These are phyloP conservation scores for Pholiota molesta DNA, from an alignment of 768 basidiomycete species.

Conservation along the genomic window DNA sequence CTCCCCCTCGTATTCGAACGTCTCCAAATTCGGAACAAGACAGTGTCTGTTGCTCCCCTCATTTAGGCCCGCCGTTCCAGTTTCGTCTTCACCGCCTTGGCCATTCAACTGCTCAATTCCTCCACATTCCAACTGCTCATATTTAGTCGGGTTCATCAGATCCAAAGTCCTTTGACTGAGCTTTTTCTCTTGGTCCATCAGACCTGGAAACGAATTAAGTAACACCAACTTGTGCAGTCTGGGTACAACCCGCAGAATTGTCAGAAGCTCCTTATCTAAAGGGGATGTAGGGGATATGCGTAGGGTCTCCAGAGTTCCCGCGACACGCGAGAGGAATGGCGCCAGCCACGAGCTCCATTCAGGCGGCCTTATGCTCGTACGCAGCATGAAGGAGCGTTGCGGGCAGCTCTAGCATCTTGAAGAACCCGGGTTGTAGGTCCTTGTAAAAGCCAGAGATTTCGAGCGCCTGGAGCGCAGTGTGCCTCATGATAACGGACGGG, in stretches of 20 bases:
- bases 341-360: conserved; percentile 11
- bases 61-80: too few relatives aligned
- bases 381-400: conserved; percentile 14
- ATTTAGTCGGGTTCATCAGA: conserved; percentile 12
- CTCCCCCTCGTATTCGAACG: conserved; percentile 20
- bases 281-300: conserved; percentile 22
- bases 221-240: conserved; percentile 18
- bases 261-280: conserved; percentile 15
- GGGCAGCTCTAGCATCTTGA: conserved; percentile 19
- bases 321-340: conserved; percentile 17
- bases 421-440: conserved; percentile 7
- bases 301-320: conserved; percentile 12
- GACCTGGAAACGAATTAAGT: conserved; percentile 15
- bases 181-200: not conserved
- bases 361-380: not conserved
- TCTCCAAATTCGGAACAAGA: conserved; percentile 12
- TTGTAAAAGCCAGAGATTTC: conserved; percentile 18
- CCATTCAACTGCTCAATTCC: not conserved
- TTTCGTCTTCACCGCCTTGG: too few relatives aligned
- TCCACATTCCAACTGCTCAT: not conserved
- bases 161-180: conserved; percentile 18
- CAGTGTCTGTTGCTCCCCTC: not conserved
- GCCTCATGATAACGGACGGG: conserved; percentile 10
- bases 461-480: conserved; percentile 17
- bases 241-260: conserved; percentile 14